Base-by-base conservation (phyloP, 2,329 filamentous ascomycete genomes). In the Blumeriella jaapii region DNA sequence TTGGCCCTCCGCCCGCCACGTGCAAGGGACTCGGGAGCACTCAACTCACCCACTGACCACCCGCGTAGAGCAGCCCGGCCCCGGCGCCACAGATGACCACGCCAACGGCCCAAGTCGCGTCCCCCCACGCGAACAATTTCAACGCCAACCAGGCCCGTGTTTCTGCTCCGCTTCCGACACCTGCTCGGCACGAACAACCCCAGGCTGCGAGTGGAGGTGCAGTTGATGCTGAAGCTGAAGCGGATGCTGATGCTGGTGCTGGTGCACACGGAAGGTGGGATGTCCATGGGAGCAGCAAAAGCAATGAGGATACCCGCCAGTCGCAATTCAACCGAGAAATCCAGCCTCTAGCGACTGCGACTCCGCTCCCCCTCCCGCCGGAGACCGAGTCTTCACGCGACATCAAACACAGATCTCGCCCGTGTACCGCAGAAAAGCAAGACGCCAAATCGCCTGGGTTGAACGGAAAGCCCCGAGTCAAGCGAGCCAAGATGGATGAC, bases 401-500 rank as follows among this genome's bases (percentile, higher is more conserved):
- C 19, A 28, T 20, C 20, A 24, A 14, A n/a, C 37, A 37, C 1
- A 32, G 25, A 34, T 22, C 40, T 9, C 30, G 37, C 16, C n/a
- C 34, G 8, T 38, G 27, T 18, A 29, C 25, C 2, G 4, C 22
- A 7, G 27, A 17, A 10, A 31, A 29, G 5, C 12, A 38, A 31
- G 29, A 23, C n/a, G 11, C 10, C 7, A 9, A 13, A 10, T 34
- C 22, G 5, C 7, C 30, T 8, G 24, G 20, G 2, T 39, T 39
- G 17, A 18, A 23, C 7, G 18, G 34, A 13, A 35, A 28, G 6
- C 30, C 31, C 16, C 20, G 20, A 3, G n/a, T 20, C 8, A 14
- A 27, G 20, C 19, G 20, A 14, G 15, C 9, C 5, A 17, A 12
- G 14, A 43, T 41, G 42, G 40, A 42, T 5, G 37, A 49, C 16